phyloP scores from a whole-genome alignment of 805 yeast species.

The Barnettozyma salicaria region DNA sequence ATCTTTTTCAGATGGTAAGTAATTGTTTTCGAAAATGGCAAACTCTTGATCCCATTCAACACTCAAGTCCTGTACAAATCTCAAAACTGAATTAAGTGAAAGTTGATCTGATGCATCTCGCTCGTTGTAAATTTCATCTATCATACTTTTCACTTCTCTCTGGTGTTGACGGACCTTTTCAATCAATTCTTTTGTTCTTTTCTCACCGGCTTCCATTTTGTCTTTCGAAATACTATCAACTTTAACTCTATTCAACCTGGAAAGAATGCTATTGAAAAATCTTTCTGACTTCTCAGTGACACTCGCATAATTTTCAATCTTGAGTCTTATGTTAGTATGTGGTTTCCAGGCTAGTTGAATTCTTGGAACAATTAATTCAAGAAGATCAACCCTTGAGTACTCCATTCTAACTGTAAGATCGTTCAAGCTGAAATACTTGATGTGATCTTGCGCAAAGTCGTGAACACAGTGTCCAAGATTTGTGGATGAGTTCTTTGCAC shows the following conservation, averaged over 20 bases:
- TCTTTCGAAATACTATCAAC: conserved; percentile 65
- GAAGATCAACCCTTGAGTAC: conserved; percentile 65
- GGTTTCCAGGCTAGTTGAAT: conserved; percentile 68
- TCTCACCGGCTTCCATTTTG: conserved; percentile 61
- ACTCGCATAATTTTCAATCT: conserved; percentile 52
- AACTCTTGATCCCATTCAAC: conserved; percentile 86
- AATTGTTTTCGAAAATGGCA: conserved; percentile 68
- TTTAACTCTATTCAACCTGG: conserved; percentile 71
- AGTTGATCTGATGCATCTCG: conserved; percentile 62
- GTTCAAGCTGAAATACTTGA: conserved; percentile 77
- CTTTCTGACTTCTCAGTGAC: conserved; percentile 46
- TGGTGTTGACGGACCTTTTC: conserved; percentile 47
- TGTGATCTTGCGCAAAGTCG: conserved; percentile 75
- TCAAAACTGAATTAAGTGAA: conserved; percentile 59
- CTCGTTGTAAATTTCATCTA: conserved; percentile 46
- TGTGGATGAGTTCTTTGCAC: conserved; percentile 44
- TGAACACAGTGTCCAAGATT: conserved; percentile 69
- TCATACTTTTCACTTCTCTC: conserved; percentile 35
- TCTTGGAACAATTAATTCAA: conserved; percentile 75
- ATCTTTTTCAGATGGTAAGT: conserved; percentile 88
- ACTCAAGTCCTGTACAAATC: conserved; percentile 73
- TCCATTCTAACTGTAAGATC: conserved; percentile 76
- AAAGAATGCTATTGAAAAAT: conserved; percentile 69
- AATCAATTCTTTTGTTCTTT: conserved; percentile 53
- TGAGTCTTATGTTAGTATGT: conserved; percentile 58